Evolutionary conservation across 2,329 filamentous ascomycete genomes (phyloP).

Genomic region (Arthrobotrys sphaeroides): DNA sequence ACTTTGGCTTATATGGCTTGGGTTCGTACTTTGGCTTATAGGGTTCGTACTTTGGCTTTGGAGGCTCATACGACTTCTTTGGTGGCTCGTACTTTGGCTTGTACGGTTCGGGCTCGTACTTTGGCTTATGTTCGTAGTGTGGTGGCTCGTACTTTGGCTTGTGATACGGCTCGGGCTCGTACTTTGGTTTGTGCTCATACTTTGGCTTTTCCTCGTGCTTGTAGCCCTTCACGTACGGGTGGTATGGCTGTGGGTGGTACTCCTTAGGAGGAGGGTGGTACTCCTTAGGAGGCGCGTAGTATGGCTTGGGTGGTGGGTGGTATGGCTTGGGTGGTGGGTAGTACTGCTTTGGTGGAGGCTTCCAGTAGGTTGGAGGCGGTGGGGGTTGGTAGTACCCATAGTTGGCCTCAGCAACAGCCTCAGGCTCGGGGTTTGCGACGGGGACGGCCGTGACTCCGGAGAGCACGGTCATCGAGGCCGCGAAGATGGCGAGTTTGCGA

Average conservation of each 20-base stretch:
- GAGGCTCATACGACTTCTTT: background rate
- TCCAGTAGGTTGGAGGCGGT: constrained; percentile 15
- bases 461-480: constrained; percentile 22
- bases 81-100: background rate
- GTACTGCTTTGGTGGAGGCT: background rate
- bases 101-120: too few relatives aligned
- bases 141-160: background rate
- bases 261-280: background rate
- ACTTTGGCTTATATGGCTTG: background rate
- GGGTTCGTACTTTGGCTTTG: background rate
- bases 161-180: background rate
- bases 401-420: constrained; percentile 31
- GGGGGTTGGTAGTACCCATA: constrained; percentile 24
- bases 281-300: background rate
- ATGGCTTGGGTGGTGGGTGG: constrained; percentile 9
- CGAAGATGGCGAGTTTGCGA: constrained; percentile 38
- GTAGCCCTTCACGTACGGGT: too few relatives aligned
- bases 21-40: background rate
- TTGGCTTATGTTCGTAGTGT: background rate
- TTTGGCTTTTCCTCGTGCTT: too few relatives aligned
- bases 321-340: background rate
- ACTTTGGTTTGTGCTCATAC: background rate
- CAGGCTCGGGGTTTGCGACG: constrained; percentile 12
- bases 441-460: constrained; percentile 37
- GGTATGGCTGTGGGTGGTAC: constrained; percentile 3